These are phyloP conservation scores for Hypoxylon sp. DNA, from an alignment of 2,329 filamentous ascomycete genomes.

Conservation along the genomic window DNA sequence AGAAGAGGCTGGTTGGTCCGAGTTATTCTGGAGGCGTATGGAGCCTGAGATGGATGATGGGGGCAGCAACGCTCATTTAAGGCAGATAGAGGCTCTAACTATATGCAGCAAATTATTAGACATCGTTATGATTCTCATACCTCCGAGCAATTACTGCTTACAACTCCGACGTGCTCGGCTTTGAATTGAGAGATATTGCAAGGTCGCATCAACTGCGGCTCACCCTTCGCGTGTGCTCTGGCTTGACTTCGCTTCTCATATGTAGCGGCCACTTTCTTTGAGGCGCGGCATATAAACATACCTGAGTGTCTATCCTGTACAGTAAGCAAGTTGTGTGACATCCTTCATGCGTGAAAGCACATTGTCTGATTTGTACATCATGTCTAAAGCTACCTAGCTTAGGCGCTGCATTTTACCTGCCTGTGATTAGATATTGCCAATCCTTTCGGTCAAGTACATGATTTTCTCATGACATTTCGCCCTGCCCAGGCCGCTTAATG, in stretches of 20 bases:
- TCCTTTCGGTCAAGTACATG: conserved; percentile 7
- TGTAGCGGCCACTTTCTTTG: no score
- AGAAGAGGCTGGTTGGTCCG: neutral
- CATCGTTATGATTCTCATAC: neutral
- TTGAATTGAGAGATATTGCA: neutral
- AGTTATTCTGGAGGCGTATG: neutral
- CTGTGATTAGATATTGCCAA: neutral
- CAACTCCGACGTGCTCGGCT: neutral
- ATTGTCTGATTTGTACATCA: neutral
- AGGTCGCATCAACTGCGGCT: neutral
- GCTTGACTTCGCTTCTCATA: neutral
- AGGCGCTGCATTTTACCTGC: neutral
- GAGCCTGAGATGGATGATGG: neutral
- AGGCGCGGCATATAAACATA: neutral
- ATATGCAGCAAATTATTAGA: neutral
- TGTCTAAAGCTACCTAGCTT: neutral
- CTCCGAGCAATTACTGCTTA: neutral
- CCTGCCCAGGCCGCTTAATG: neutral
- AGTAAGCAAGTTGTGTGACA: conserved; percentile 22
- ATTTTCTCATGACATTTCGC: neutral
- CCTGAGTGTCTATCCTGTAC: neutral
- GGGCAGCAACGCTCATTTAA: conserved; percentile 1
- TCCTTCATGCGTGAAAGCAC: neutral
- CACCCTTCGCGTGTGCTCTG: neutral
- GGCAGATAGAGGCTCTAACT: neutral